Base-by-base conservation (phyloP, 495 filamentous ascomycete genomes). In the Entonaema liquescens region DNA sequence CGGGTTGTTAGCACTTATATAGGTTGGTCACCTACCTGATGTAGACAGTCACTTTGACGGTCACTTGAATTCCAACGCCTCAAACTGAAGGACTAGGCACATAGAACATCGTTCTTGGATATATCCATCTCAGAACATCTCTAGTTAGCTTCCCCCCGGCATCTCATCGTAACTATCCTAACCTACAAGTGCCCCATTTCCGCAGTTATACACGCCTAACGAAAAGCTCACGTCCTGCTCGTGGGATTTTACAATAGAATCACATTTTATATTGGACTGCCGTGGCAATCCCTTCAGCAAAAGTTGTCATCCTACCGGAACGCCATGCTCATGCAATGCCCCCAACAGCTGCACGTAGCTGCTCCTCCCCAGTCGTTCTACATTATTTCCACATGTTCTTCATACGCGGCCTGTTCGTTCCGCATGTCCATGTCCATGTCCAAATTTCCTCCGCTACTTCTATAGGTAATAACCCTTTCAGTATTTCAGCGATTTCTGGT, bases 291-390 rank as follows among this genome's bases (percentile, higher is more conserved):
- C 68, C 60, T 28, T 53, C 69, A 62, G 58, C 61, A 57, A 59
- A 42, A 55, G 65, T 55, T 67, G 60, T 67, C 71, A 62, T 50
- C 75, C 69, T 71, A 71, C 70, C 75, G 25, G 53, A 77, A 77
- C 75, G 75, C 75, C 75, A 63, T 75, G 75, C 75, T 77, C 67
- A 77, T 77, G 75, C 75, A 73, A 77, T 75, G 26, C 49, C 25
- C 23, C 49, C 38, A 53, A 29, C 49, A 53, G 49, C 49, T 13
- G 49, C 26, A 53, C 23, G 25, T 53, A 53, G 49, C 26, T 31
- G 52, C 25, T 42, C 23, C 55, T 15, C 57, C 23, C 23, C 12
- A 31, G 50, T 62, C 47, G 19, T 23, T 62, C 47, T 64, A 55
- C 70, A 71, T 59, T 62, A 71, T 49, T 38, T 47, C 33, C 47